Percentiles rank a stretch among this genome's conserved stretches.
These are phyloP conservation scores for Monosporascus sp. DNA, from an alignment of 2,329 filamentous ascomycete genomes.

Conservation along the genomic window DNA sequence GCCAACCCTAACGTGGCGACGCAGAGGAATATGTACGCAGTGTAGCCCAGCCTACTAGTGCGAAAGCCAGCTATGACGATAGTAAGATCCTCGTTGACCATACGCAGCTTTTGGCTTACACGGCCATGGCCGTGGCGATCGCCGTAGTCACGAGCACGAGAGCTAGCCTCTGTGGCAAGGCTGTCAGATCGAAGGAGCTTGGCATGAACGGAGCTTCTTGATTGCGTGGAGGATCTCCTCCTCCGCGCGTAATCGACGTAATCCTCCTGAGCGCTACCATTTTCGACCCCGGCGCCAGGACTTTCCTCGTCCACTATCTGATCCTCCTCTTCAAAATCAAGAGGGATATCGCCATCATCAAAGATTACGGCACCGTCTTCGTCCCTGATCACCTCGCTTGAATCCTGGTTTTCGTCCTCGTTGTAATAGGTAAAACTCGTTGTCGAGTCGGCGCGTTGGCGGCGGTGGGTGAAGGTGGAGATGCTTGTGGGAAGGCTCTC, in stretches of 20 bases:
- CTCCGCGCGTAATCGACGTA: constrained; percentile 47
- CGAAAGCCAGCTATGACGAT: constrained; percentile 89
- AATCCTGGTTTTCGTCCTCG: constrained; percentile 50
- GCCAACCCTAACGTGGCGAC: constrained; percentile 67
- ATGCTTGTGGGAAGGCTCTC: constrained; percentile 94
- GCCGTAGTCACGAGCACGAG: constrained; percentile 31
- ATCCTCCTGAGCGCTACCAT: constrained; percentile 36
- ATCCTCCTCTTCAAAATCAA: constrained; percentile 21
- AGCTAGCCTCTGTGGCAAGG: constrained; percentile 61
- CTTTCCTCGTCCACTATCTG: constrained; percentile 23
- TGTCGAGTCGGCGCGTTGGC: constrained; percentile 74
- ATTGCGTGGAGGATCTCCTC: constrained; percentile 58
- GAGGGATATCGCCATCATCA: constrained; percentile 27
- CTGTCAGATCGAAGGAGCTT: constrained; percentile 70
- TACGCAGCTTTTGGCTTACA: constrained; percentile 84
- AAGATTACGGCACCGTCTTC: constrained; percentile 26
- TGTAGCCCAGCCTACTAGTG: constrained; percentile 66
- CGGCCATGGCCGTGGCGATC: constrained; percentile 44
- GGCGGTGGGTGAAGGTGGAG: constrained; percentile 84
- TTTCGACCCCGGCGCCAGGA: constrained; percentile 37
- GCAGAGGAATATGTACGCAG: constrained; percentile 66
- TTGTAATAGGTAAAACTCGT: constrained; percentile 89
- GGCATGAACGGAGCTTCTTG: constrained; percentile 50
- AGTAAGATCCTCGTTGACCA: constrained; percentile 87
- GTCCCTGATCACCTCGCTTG: constrained; percentile 33